Conservation (phyloP, 2,329 filamentous ascomycete genomes). For the Atkinsonella hypoxylon region DNA sequence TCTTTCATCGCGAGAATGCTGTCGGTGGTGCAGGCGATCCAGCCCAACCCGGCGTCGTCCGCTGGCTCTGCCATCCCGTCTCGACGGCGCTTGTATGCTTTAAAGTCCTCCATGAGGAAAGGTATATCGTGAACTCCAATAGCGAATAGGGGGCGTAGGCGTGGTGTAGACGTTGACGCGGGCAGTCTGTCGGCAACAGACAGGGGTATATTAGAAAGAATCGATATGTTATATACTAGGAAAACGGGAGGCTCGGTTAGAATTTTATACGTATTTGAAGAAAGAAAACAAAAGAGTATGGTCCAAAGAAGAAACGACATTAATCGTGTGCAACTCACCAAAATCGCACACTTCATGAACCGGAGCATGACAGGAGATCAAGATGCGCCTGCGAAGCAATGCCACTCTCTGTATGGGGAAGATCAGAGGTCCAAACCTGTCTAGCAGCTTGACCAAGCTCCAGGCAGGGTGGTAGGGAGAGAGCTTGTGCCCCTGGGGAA, state of each 20-base stretch:
- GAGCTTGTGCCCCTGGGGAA: constrained; percentile 52
- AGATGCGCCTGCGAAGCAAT: constrained; percentile 72
- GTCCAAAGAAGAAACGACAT: too few species aligned
- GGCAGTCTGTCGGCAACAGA: constrained; percentile 61
- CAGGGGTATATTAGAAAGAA: constrained; percentile 77
- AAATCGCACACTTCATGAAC: constrained; percentile 81
- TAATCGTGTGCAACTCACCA: constrained; percentile 40
- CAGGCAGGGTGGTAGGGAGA: constrained; percentile 76
- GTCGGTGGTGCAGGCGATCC: constrained; percentile 94
- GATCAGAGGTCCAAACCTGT: constrained; percentile 79
- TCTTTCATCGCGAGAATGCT: constrained; percentile 81
- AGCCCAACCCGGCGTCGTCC: constrained; percentile 49
- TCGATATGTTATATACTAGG: constrained; percentile 94
- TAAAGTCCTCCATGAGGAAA: constrained; percentile 53
- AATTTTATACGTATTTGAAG: too few species aligned
- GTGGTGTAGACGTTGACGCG: constrained; percentile 44
- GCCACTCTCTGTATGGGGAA: constrained; percentile 87
- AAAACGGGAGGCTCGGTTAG: background rate
- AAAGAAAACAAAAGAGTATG: constrained; percentile 7
- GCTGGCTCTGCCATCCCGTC: constrained; percentile 25
- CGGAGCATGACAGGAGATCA: constrained; percentile 77
- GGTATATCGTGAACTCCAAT: constrained; percentile 90
- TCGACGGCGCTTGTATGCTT: constrained; percentile 28
- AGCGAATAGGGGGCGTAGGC: constrained; percentile 77
- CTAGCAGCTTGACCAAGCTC: constrained; percentile 64